Evolutionary conservation across 2,329 filamentous ascomycete genomes (phyloP), one percentile per base, ranked within the genome.

Genomic region (Xylaria multiplex): DNA sequence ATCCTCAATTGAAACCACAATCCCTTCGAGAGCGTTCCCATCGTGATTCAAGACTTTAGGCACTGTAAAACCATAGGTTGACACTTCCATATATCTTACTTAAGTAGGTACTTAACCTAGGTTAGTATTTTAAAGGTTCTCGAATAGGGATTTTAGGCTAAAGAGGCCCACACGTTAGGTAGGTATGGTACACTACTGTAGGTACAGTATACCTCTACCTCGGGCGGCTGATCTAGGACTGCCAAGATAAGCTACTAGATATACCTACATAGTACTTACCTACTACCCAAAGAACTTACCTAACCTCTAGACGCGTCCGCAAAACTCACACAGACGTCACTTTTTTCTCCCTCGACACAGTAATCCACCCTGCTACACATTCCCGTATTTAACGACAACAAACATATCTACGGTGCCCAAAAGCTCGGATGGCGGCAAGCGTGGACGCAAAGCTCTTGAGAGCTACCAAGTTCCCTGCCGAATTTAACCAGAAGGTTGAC

Each of bases 401-500:
- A 27, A 37, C 45, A 9, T 35, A 40, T 50, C 30, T 45, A 55
- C 66, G 13, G 24, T 43, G 30, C 14, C 32, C 22, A 13, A 16
- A 30, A 1, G 32, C 24, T 52, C 56, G 50, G 14, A 96, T 96
- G 93, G 91, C 92, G 73, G 90, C 91, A 61, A 91, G 89, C 71
- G 93, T 96, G 68, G 95, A 97, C 80, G 90, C 92, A 71, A 97
- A 96, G 84, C 87, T 97, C 74, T 83, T 97, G 63, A 92, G 91
- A 85, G 90, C 90, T 79, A 98, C 94, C 62, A 97, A 96, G 77
- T 98, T 97, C 70, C 96, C 96, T 52, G 86, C 90, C 7, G 93
- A 97, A 77, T 99, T 98, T 82, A 95, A 88, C 77, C 90, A 92
- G 78, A 97, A 97, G 83, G 96, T 99, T 70, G 94, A 99, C 83